Evolutionary conservation across 176 grass and related monocot species (phyloP).

Genomic region (Ensete ventricosum): DNA sequence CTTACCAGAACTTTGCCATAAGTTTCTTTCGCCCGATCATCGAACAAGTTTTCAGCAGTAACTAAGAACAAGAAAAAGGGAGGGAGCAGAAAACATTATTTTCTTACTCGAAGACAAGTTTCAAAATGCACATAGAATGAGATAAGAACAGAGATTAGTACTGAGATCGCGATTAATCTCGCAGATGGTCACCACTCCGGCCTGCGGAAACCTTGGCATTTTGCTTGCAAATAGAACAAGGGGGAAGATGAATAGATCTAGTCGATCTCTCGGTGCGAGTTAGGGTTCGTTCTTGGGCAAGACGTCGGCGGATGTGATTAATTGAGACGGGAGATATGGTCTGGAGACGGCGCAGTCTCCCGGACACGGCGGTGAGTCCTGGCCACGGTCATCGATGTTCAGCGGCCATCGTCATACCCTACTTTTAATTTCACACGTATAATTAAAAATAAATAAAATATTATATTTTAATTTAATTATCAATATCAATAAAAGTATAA

Average conservation of each 20-base stretch:
- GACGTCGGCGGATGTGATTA: no score
- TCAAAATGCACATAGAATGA: background rate
- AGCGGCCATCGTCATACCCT: no score
- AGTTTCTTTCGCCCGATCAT: constrained; percentile 58
- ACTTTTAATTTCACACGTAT: no score
- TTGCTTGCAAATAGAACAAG: background rate
- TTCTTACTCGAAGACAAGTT: background rate
- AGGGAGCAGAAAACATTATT: background rate
- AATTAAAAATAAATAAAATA: no score
- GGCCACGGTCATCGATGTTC: no score
- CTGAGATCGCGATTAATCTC: constrained; percentile 91
- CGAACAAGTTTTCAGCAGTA: constrained; percentile 44
- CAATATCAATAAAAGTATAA: no score
- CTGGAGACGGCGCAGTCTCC: no score
- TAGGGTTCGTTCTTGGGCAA: no score
- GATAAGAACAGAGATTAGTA: constrained; percentile 5
- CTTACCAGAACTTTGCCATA: constrained; percentile 75
- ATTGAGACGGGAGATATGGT: no score
- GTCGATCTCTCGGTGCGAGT: background rate
- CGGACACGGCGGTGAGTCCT: no score
- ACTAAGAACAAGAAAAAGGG: constrained; percentile 29
- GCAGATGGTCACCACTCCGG: constrained; percentile 75
- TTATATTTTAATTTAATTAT: no score
- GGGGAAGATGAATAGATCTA: background rate
- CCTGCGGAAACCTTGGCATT: constrained; percentile 77